phyloP scores from a whole-genome alignment of 2,329 filamentous ascomycete species.

The Penicillium fuscoglaucum region DNA sequence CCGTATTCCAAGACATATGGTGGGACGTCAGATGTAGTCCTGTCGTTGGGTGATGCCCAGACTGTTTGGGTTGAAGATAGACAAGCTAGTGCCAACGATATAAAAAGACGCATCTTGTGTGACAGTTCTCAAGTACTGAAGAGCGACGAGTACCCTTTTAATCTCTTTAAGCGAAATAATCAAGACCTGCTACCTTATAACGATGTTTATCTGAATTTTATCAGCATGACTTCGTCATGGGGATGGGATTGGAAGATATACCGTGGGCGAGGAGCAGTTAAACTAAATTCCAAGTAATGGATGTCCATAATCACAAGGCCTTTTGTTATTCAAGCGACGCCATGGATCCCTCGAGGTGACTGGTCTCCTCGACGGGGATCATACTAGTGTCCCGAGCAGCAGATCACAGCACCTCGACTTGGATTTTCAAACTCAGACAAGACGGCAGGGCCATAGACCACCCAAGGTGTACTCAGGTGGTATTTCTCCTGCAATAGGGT shows the following conservation, averaged over 20 bases:
- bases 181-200: not conserved
- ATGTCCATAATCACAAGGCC: not conserved
- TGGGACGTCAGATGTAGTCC: conserved; percentile 36
- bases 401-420: not conserved
- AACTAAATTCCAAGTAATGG: not conserved
- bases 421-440: not conserved
- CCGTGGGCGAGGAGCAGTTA: not conserved
- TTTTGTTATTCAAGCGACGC: not conserved
- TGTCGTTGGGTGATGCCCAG: not conserved
- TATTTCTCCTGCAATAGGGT: not conserved
- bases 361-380: not conserved
- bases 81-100: conserved; percentile 9
- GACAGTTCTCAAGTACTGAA: not conserved
- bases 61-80: conserved; percentile 7
- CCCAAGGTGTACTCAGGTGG: not conserved
- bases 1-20: conserved; percentile 50
- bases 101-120: conserved; percentile 8
- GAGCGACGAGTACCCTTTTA: not conserved
- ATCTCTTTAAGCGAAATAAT: not conserved
- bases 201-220: conserved; percentile 1
- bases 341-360: not conserved
- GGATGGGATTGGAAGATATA: not conserved
- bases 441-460: not conserved
- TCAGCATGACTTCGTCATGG: conserved; percentile 10
- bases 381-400: conserved; percentile 4